Evolutionary conservation across 108 stramenopile genomes (phyloP), one percentile per base, ranked within the genome.

Genomic region (Cyclotella kingstonii): DNA sequence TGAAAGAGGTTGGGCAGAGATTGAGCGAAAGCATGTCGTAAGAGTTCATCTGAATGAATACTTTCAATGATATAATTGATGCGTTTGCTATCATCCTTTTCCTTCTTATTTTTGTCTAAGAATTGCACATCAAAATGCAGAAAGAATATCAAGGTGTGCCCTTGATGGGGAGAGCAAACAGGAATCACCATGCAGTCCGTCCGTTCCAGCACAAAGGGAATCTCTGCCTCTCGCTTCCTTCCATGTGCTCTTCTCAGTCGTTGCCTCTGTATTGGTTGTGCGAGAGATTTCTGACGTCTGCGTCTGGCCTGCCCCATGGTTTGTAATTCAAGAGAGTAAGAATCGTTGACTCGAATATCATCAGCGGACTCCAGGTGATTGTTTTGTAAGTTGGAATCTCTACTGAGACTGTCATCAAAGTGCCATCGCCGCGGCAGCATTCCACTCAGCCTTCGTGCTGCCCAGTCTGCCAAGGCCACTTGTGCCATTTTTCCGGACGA

Each of bases 141-240:
- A 51, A 30, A 66, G 50, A 43, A 66, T 29, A 59, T 42, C 59
- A 66, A 54, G 5, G 27, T 9, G 23, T 2, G 14, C 7, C 28
- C 41, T 2, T 2, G 14, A 2, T 48, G 2, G 50, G 47, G 27
- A 36, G 34, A 5, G 28, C 29, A 38, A n/a, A 48, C 55, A 8
- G 9, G 11, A 25, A 29, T 21, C 27, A 66, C 43, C 4, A 59
- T 56, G 40, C 61, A 74, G 69, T 90, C 89, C 4, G 76, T 83
- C 9, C 89, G 78, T 67, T 90, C 86, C 70, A 90, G 54, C 5
- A 90, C 68, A 73, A 64, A 90, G 2, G 89, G 88, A 26, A 65
- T 54, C 28, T 34, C 36, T 44, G 44, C 35, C 18, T 70, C 60
- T 40, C 65, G 47, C 52, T 52, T 66, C 25, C 35, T 26, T 10